A percentile compares a stretch with the other conserved stretches of the same genome.
These are phyloP conservation scores for Eimeria tenella DNA, from an alignment of 169 alveolate species.

Conservation along the genomic window DNA sequence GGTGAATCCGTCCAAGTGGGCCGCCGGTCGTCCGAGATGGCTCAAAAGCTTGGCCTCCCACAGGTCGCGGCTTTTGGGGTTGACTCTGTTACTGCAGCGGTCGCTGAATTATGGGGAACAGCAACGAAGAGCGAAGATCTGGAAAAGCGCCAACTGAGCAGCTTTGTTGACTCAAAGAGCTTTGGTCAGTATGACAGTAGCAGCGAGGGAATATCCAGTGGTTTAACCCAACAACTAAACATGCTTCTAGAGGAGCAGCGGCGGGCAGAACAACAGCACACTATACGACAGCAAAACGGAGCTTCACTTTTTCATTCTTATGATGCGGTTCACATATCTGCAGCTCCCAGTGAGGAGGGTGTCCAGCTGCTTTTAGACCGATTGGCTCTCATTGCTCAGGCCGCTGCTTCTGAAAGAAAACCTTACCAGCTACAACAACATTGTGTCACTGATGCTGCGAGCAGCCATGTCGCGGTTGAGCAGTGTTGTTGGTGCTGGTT, in stretches of 20 bases:
- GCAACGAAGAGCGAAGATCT: conserved; percentile 5
- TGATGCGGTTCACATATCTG: conserved; percentile 38
- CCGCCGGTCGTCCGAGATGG: not conserved
- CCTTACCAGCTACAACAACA: not conserved
- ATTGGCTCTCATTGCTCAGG: conserved; percentile 34
- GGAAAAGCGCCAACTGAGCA: conserved; percentile 24
- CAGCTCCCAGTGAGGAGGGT: conserved; percentile 42
- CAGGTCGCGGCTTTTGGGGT: conserved; percentile 57
- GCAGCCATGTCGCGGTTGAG: not conserved
- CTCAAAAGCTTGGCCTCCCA: conserved; percentile 32
- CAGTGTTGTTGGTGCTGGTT: conserved; percentile 52
- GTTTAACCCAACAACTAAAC: conserved; percentile 26
- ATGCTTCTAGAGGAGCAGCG: conserved; percentile 57
- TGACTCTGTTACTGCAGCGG: conserved; percentile 60
- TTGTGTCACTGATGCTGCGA: not conserved
- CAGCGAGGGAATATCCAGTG: not conserved
- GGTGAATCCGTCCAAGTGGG: not conserved
- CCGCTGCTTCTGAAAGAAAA: conserved; percentile 1
- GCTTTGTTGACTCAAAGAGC: not conserved
- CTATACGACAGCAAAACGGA: not conserved
- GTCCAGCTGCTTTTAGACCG: conserved; percentile 11
- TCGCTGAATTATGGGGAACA: conserved; percentile 56
- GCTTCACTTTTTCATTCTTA: conserved; percentile 4
- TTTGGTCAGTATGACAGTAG: not conserved
- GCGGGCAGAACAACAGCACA: conserved; percentile 4